Percentiles rank a stretch among this genome's conserved stretches.
Conservation (phyloP, 441 rosid genomes). For the Aquilaria agallochum region DNA sequence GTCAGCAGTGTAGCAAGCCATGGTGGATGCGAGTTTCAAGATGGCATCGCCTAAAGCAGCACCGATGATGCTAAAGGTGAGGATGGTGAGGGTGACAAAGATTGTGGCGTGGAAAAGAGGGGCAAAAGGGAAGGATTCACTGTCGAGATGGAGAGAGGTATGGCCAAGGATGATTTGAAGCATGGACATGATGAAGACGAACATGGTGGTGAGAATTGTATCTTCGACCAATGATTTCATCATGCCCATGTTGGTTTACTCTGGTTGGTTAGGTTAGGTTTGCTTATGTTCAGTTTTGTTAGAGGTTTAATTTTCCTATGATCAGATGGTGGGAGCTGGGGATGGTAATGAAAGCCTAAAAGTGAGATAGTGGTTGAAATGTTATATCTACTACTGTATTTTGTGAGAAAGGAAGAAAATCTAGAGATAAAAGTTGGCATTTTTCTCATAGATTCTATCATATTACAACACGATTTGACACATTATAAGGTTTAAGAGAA, state of each 20-base stretch:
- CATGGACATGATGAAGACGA: constrained; percentile 38
- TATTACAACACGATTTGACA: too few species aligned
- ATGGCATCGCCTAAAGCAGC: constrained; percentile 48
- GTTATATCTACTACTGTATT: too few species aligned
- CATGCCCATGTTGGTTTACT: constrained; percentile 20
- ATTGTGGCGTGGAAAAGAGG: constrained; percentile 32
- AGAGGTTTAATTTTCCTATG: too few species aligned
- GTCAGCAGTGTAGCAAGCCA: constrained; percentile 41
- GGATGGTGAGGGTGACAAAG: constrained; percentile 20
- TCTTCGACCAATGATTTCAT: constrained; percentile 40
- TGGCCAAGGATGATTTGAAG: constrained; percentile 27
- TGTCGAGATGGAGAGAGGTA: constrained; percentile 22
- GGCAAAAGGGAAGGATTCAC: constrained; percentile 25
- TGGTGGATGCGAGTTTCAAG: constrained; percentile 52
- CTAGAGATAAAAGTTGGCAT: too few species aligned
- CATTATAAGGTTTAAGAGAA: too few species aligned
- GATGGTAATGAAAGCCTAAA: too few species aligned
- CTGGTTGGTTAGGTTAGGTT: too few species aligned
- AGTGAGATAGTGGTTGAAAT: too few species aligned
- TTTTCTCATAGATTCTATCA: too few species aligned
- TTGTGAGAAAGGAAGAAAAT: too few species aligned
- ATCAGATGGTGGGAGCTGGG: too few species aligned
- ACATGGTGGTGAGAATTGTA: constrained; percentile 43
- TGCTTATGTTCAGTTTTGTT: too few species aligned
- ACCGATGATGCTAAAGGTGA: constrained; percentile 35